Conservation (phyloP, 371 early-diverging fungal species). For the Lichtheimia corymbifera region DNA sequence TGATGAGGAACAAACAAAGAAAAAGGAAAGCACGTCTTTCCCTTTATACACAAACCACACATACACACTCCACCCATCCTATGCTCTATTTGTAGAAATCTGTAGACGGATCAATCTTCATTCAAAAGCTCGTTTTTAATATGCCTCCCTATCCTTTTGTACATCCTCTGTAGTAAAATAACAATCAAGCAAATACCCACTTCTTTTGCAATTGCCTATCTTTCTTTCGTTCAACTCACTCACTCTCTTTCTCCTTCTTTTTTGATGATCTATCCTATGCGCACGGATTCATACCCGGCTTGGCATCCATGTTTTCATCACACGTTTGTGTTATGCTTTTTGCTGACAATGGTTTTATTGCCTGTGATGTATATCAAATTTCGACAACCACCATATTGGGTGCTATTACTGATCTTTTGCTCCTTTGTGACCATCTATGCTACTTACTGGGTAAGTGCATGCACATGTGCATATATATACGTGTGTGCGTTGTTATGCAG, state of each 20-base stretch:
- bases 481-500: neutral
- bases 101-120: neutral
- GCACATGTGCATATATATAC: neutral
- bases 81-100: neutral
- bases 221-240: constrained; percentile 5
- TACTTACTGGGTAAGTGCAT: constrained; percentile 16
- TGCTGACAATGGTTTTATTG: constrained; percentile 16
- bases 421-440: constrained; percentile 13
- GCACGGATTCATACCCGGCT: constrained; percentile 1
- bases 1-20: too few species aligned
- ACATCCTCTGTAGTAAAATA: neutral
- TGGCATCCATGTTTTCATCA: constrained; percentile 21
- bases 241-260: neutral
- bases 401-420: constrained; percentile 10
- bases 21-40: too few species aligned
- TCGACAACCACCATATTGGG: constrained; percentile 20
- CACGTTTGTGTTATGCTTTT: constrained; percentile 16
- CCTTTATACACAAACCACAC: neutral
- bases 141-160: constrained; percentile 3
- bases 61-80: neutral
- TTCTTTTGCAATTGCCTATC: neutral
- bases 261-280: neutral
- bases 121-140: neutral
- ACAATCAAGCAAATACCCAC: neutral
- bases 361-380: constrained; percentile 17